phyloP scores from a whole-genome alignment of 805 yeast genomes.

The Wickerhamomyces sydowiorum region DNA sequence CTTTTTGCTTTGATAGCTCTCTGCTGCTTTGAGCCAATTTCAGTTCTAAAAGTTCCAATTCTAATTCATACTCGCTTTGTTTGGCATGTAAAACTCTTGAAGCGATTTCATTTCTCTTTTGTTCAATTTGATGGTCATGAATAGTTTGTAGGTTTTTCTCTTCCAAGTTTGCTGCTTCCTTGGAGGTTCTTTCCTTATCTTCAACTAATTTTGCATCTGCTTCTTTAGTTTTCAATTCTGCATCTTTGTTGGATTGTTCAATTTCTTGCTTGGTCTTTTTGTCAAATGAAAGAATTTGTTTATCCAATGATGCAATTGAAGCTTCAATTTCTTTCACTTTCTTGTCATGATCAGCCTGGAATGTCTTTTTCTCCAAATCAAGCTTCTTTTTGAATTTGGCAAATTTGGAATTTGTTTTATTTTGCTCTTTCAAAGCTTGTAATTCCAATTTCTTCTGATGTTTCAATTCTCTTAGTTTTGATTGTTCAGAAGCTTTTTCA shows the following conservation, averaged over 20 bases:
- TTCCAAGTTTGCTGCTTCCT: slow-evolving; percentile 12
- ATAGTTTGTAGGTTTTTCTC: slow-evolving; percentile 12
- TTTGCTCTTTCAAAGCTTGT: slow-evolving; percentile 20
- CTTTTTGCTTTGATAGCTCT: slow-evolving; percentile 17
- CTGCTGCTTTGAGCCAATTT: slow-evolving; percentile 20
- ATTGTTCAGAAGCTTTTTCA: slow-evolving; percentile 20
- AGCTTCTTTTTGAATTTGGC: slow-evolving; percentile 22
- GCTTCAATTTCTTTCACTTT: slow-evolving; percentile 16
- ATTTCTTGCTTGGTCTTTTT: slow-evolving; percentile 17
- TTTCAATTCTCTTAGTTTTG: slow-evolving; percentile 16
- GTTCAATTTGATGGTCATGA: slow-evolving; percentile 14
- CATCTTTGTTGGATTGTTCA: slow-evolving; percentile 9
- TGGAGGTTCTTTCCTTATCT: slow-evolving; percentile 12
- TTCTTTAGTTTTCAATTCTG: slow-evolving; percentile 6
- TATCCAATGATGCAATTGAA: slow-evolving; percentile 15
- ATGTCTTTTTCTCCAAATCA: slow-evolving; percentile 16
- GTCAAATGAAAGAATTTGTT: slow-evolving; percentile 17
- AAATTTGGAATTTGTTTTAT: slow-evolving; percentile 19
- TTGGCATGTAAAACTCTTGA: slow-evolving; percentile 22
- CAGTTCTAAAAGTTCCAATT: slow-evolving; percentile 17
- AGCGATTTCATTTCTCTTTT: slow-evolving; percentile 18
- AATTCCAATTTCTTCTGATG: slow-evolving; percentile 21
- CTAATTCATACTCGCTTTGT: slow-evolving; percentile 19
- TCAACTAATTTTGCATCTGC: slow-evolving; percentile 16
- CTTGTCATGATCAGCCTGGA: slow-evolving; percentile 11